Evolutionary conservation across 352 stramenopile species (phyloP).

Genomic region (Phytopythium boreale): DNA sequence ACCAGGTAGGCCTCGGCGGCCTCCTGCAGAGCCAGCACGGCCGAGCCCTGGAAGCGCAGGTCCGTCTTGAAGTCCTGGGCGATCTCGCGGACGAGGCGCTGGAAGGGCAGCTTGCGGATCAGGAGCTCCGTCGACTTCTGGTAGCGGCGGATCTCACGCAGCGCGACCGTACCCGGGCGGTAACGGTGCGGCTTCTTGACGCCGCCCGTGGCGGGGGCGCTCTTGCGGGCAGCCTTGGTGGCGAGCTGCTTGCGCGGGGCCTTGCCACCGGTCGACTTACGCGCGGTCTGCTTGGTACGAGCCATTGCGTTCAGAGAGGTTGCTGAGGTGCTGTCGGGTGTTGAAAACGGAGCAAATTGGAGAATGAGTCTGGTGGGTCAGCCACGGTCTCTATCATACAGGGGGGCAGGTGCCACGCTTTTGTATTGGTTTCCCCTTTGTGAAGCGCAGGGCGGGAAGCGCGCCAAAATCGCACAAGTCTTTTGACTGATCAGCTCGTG

Average conservation of each 20-base stretch:
- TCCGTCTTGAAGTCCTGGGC: conserved; percentile 88
- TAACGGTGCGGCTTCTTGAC: conserved; percentile 93
- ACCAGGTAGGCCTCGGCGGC: conserved; percentile 86
- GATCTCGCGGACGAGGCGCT: conserved; percentile 93
- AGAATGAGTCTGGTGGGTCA: conserved; percentile 30
- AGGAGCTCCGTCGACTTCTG: conserved; percentile 96
- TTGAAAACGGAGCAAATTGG: conserved; percentile 50
- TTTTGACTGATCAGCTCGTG: conserved; percentile 1
- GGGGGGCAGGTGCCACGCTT: background rate
- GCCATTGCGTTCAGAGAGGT: conserved; percentile 60
- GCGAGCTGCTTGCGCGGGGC: conserved; percentile 93
- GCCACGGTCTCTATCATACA: background rate
- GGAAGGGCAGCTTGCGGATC: conserved; percentile 96
- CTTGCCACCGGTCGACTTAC: conserved; percentile 94
- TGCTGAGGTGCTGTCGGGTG: conserved; percentile 24
- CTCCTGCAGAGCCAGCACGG: conserved; percentile 85
- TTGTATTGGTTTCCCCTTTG: conserved; percentile 5
- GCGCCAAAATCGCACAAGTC: conserved; percentile 7
- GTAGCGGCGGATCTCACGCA: conserved; percentile 97
- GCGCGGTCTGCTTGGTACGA: conserved; percentile 96
- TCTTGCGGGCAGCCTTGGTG: conserved; percentile 92
- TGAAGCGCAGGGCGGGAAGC: background rate
- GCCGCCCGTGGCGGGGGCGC: conserved; percentile 85
- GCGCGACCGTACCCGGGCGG: conserved; percentile 84
- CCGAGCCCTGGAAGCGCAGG: conserved; percentile 87